Conservation (phyloP, 2,329 filamentous ascomycete species). For the Plenodomus tracheiphilus region DNA sequence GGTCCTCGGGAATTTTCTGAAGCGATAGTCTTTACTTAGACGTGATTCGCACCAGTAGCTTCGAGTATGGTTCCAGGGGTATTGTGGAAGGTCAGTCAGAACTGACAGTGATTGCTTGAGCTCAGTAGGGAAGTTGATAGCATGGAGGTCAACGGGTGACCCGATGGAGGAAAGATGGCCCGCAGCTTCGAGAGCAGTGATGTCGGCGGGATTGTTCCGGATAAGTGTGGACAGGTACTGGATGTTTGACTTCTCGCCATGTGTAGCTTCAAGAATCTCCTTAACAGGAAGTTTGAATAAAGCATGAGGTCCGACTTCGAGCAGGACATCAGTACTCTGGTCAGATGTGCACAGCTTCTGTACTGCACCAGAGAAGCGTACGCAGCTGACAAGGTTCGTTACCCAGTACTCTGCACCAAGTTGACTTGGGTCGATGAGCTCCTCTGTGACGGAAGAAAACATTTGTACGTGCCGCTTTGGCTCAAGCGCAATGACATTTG, state of each 20-base stretch:
- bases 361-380: constrained; percentile 13
- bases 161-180: constrained; percentile 1
- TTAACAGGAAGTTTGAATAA: constrained; percentile 10
- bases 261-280: constrained; percentile 5
- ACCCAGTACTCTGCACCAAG: constrained; percentile 32
- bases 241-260: constrained; percentile 2
- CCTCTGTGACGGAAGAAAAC: constrained; percentile 21
- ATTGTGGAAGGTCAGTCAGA: constrained; percentile 32
- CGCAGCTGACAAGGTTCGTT: constrained; percentile 21
- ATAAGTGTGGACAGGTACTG: constrained; percentile 9
- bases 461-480: background rate
- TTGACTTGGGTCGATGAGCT: constrained; percentile 3
- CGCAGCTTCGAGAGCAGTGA: constrained; percentile 8
- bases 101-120: constrained; percentile 6
- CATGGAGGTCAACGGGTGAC: constrained; percentile 5
- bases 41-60: constrained; percentile 32
- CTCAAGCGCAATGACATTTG: constrained; percentile 1
- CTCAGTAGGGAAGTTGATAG: constrained; percentile 10
- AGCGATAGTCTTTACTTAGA: constrained; percentile 18
- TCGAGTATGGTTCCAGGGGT: constrained; percentile 39
- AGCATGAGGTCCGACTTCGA: constrained; percentile 19
- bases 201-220: constrained; percentile 11
- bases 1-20: constrained; percentile 14
- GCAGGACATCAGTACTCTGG: constrained; percentile 3
- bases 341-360: constrained; percentile 1